Percentiles rank a stretch among this genome's conserved stretches.
These are phyloP conservation scores for Pleurotus cornucopiae DNA, from an alignment of 768 basidiomycete genomes.

Conservation along the genomic window DNA sequence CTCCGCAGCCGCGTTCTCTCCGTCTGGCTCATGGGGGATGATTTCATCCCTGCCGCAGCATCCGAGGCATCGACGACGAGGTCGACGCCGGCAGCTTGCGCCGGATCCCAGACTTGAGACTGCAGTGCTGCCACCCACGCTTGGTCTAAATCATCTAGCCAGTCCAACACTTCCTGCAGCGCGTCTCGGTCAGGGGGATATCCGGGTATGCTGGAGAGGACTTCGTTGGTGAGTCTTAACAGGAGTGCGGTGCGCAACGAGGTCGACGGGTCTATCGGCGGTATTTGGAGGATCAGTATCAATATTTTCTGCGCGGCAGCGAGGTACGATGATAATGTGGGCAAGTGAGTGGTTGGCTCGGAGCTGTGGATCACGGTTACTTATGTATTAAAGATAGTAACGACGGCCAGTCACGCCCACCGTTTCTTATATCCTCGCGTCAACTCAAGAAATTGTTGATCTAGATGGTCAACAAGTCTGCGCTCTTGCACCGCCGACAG, in stretches of 20 bases:
- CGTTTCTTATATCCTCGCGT: slow-evolving; percentile 75
- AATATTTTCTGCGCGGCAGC: slow-evolving; percentile 52
- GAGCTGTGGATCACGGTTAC: slow-evolving; percentile 29
- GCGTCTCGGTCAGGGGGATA: slow-evolving; percentile 44
- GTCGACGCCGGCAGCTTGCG: slow-evolving; percentile 28
- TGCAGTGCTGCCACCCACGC: slow-evolving; percentile 69
- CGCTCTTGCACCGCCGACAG: slow-evolving; percentile 58
- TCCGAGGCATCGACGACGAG: slow-evolving; percentile 32
- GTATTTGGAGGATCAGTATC: slow-evolving; percentile 66
- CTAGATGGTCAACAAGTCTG: slow-evolving; percentile 59
- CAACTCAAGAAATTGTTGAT: slow-evolving; percentile 59
- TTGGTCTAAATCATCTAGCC: slow-evolving; percentile 69
- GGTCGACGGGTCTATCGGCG: slow-evolving; percentile 68
- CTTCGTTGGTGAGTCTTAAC: slow-evolving; percentile 70
- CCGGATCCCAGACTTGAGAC: slow-evolving; percentile 64
- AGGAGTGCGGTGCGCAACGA: slow-evolving; percentile 61
- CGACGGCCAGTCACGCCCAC: slow-evolving; percentile 32
- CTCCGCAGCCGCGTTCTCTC: slow-evolving; percentile 70
- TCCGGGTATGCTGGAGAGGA: slow-evolving; percentile 54
- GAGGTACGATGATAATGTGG: slow-evolving; percentile 59
- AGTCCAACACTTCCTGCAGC: slow-evolving; percentile 55
- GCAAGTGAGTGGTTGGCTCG: slow-evolving; percentile 45
- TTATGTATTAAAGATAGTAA: not conserved
- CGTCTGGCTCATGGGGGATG: slow-evolving; percentile 59
- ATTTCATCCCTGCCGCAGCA: slow-evolving; percentile 26